These are phyloP conservation scores for Suillus spraguei DNA, from an alignment of 768 basidiomycete species.

Conservation along the genomic window DNA sequence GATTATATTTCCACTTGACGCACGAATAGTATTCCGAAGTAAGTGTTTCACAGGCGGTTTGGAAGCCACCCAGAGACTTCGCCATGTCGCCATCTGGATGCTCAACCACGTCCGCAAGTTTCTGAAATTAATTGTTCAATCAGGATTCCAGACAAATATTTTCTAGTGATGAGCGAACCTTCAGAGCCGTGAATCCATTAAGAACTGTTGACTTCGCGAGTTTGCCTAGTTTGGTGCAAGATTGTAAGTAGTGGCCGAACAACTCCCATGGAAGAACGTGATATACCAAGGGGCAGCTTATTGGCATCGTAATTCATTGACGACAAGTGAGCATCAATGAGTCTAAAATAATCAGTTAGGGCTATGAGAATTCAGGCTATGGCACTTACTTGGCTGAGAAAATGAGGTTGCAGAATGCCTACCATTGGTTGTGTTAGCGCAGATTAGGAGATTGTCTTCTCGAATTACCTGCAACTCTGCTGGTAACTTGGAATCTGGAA, in stretches of 20 bases:
- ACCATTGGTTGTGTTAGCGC: conserved; percentile 1
- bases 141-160: neutral
- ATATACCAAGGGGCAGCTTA: conserved; percentile 58
- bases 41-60: conserved; percentile 46
- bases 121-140: conserved; percentile 28
- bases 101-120: conserved; percentile 54
- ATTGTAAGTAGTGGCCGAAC: neutral
- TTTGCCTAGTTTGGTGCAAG: conserved; percentile 45
- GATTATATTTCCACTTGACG: conserved; percentile 19
- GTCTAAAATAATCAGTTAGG: conserved; percentile 29
- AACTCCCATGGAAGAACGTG: neutral
- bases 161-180: conserved; percentile 35
- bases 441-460: neutral
- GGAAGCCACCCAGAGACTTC: conserved; percentile 38
- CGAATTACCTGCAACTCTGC: conserved; percentile 45
- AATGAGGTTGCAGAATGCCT: conserved; percentile 53
- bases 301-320: conserved; percentile 70
- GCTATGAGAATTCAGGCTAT: neutral
- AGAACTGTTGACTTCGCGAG: conserved; percentile 62
- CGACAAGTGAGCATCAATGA: conserved; percentile 56
- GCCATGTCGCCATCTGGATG: conserved; percentile 44
- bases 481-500: conserved; percentile 49
- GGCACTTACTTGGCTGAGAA: conserved; percentile 48
- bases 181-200: conserved; percentile 59
- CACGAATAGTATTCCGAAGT: conserved; percentile 61